Evolutionary conservation across 2,329 filamentous ascomycete species (phyloP), one percentile per base, ranked within the genome.

Genomic region (Scortechinia acanthostroma): DNA sequence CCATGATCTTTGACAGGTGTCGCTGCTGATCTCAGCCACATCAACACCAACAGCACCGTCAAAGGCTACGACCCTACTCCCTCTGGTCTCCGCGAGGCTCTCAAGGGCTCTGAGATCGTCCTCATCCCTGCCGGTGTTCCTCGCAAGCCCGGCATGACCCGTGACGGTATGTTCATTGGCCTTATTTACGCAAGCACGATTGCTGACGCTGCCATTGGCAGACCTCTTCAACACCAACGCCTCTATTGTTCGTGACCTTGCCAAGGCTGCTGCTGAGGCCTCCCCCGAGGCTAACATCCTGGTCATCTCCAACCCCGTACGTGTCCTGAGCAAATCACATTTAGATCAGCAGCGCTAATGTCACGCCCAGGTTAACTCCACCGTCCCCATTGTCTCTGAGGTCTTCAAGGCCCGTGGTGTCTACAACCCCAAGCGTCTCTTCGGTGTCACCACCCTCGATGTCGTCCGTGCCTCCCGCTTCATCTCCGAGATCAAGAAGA

Each of bases 171-270:
- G 25, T 30, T 30, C 25, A 30, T n/a, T 30, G n/a, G 25, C 25
- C 25, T n/a, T n/a, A n/a, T n/a, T n/a, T n/a, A n/a, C n/a, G n/a
- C n/a, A n/a, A n/a, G n/a, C n/a, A n/a, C n/a, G n/a, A n/a, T n/a
- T n/a, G n/a, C n/a, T n/a, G n/a, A n/a, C n/a, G n/a, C n/a, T n/a
- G n/a, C n/a, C n/a, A n/a, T 30, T 10, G 25, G 10, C n/a, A 30
- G 83, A 88, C 62, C 74, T 88, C 48, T 89, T 89, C 81, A 88
- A 88, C 72, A 89, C 83, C 72, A 89, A 89, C 62, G 85, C 85
- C 61, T 86, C 81, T 55, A 88, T 89, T 60, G 85, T 88, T 63
- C 83, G 83, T 56, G 84, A 88, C 63, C 73, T 89, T 51, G 81
- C 83, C 62, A 86, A 87, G 73, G 82, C 81, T 54, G 77, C 75